Conservation (phyloP, 257 asterid species). For the Knoxia roxburghii region DNA sequence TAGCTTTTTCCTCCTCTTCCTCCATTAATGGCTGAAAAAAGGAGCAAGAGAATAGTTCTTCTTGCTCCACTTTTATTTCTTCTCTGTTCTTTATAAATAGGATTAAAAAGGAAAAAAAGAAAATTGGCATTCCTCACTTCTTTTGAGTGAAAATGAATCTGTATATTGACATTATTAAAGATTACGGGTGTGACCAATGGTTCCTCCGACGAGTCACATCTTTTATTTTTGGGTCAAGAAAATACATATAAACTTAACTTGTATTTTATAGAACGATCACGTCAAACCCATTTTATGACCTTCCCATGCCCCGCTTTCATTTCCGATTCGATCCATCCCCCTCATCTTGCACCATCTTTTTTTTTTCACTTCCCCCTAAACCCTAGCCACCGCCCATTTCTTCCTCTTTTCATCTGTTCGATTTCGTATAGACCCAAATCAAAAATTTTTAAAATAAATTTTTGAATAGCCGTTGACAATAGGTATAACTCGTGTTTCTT, state of each 20-base stretch:
- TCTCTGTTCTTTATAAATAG: no score
- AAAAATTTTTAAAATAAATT: no score
- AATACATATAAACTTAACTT: background rate
- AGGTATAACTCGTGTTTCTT: no score
- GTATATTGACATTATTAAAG: background rate
- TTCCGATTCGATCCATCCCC: conserved; percentile 5
- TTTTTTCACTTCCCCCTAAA: no score
- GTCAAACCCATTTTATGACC: background rate
- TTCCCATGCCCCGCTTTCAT: background rate
- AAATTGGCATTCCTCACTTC: background rate
- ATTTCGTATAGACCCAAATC: no score
- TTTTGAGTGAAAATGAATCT: no score
- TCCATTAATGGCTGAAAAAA: background rate
- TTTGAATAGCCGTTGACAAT: no score
- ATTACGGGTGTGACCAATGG: background rate
- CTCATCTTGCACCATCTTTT: no score
- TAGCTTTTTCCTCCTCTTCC: background rate
- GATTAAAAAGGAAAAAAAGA: no score
- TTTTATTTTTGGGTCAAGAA: background rate
- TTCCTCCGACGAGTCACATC: conserved; percentile 14
- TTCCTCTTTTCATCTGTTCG: no score
- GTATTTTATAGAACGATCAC: conserved; percentile 2
- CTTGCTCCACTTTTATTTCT: no score
- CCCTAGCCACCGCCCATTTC: background rate
- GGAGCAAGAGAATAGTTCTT: no score